These are phyloP conservation scores for Fusarium stilboides DNA, from an alignment of 2,329 filamentous ascomycete genomes.

Conservation along the genomic window DNA sequence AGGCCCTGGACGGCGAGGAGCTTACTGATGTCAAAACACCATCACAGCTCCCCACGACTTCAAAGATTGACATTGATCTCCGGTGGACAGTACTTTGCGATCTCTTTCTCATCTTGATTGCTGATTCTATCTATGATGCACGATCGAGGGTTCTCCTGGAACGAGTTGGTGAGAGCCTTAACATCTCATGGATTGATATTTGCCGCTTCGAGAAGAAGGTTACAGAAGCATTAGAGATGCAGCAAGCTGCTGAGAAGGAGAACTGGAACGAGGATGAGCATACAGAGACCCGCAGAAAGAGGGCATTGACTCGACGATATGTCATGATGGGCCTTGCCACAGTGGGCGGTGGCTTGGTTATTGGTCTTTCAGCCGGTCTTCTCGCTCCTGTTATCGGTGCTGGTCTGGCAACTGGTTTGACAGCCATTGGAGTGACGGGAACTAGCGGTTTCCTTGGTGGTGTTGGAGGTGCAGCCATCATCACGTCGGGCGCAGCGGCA, in stretches of 20 bases:
- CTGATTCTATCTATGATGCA: conserved; percentile 94
- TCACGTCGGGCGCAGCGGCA: conserved; percentile 89
- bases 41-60: conserved; percentile 83
- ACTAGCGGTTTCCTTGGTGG: conserved; percentile 92
- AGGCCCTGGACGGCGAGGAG: conserved; percentile 76
- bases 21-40: conserved; percentile 86
- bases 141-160: conserved; percentile 89
- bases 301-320: conserved; percentile 85
- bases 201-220: conserved; percentile 97
- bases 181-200: conserved; percentile 91
- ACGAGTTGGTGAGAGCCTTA: conserved; percentile 83
- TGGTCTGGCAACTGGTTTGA: conserved; percentile 93
- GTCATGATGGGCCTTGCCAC: conserved; percentile 98
- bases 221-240: conserved; percentile 97
- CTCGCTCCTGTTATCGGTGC: conserved; percentile 95
- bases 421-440: conserved; percentile 92
- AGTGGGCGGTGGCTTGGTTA: conserved; percentile 93
- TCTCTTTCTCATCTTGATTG: conserved; percentile 93
- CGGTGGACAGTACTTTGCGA: conserved; percentile 98
- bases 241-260: conserved; percentile 92
- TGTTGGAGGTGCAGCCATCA: conserved; percentile 91
- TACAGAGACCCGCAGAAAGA: conserved; percentile 87
- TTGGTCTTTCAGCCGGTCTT: conserved; percentile 92
- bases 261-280: conserved; percentile 98
- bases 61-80: conserved; percentile 94